phyloP scores from a whole-genome alignment of 2,329 filamentous ascomycete genomes.

The Fusarium decemcellulare region DNA sequence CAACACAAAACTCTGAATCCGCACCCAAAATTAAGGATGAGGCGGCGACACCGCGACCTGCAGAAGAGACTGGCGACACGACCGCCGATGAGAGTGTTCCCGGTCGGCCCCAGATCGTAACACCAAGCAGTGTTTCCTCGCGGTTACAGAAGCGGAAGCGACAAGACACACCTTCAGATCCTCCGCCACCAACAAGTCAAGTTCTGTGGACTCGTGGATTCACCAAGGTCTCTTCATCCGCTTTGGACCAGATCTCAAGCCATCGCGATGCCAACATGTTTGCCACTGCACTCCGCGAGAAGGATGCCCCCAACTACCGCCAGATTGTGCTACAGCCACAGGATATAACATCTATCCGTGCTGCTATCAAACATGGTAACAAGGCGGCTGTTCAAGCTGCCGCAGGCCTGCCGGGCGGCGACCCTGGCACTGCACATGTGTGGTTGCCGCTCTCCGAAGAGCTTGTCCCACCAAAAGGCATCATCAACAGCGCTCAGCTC shows the following conservation, averaged over 20 bases:
- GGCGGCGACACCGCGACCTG: slow-evolving; percentile 66
- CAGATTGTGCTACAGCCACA: slow-evolving; percentile 81
- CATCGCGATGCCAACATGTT: slow-evolving; percentile 87
- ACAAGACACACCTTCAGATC: slow-evolving; percentile 63
- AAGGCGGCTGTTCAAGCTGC: slow-evolving; percentile 73
- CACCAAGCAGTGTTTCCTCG: slow-evolving; percentile 55
- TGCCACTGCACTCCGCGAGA: slow-evolving; percentile 80
- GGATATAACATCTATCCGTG: slow-evolving; percentile 83
- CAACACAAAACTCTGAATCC: slow-evolving; percentile 57
- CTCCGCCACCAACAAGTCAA: slow-evolving; percentile 72
- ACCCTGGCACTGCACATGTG: slow-evolving; percentile 69
- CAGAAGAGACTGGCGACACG: slow-evolving; percentile 70
- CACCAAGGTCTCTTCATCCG: slow-evolving; percentile 78
- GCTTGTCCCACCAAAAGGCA: slow-evolving; percentile 86
- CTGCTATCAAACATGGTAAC: slow-evolving; percentile 81
- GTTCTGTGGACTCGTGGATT: slow-evolving; percentile 84
- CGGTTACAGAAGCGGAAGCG: slow-evolving; percentile 70
- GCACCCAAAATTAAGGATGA: slow-evolving; percentile 71
- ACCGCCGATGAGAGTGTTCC: slow-evolving; percentile 67
- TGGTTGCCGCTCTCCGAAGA: slow-evolving; percentile 81
- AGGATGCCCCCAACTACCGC: slow-evolving; percentile 82
- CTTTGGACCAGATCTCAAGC: slow-evolving; percentile 82
- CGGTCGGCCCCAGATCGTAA: slow-evolving; percentile 55
- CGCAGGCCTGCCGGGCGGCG: slow-evolving; percentile 72
- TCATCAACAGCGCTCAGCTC: slow-evolving; percentile 93